phyloP scores from a whole-genome alignment of 331 rosid species.

The Ulmus americana region DNA sequence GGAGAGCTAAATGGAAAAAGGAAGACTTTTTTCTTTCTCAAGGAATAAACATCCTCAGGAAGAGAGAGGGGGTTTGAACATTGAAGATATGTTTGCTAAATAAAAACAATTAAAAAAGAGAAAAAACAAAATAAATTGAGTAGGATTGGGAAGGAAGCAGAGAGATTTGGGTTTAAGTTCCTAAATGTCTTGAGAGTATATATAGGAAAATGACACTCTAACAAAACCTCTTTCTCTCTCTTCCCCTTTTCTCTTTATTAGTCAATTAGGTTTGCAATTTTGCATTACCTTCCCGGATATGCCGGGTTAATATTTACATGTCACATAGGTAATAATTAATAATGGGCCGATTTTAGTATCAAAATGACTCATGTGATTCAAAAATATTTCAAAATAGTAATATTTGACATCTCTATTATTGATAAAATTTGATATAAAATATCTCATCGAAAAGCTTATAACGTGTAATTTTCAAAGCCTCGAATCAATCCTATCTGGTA shows the following conservation, averaged over 20 bases:
- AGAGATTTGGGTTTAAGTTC: conserved; percentile 25
- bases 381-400: no score
- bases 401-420: no score
- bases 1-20: conserved; percentile 20
- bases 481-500: no score
- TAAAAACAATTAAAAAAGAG: conserved; percentile 3
- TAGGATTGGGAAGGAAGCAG: conserved; percentile 18
- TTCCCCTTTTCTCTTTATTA: neutral
- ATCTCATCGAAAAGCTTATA: no score
- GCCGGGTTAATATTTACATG: no score
- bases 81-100: neutral
- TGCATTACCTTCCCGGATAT: conserved; percentile 13
- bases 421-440: no score
- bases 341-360: no score
- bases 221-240: conserved; percentile 25
- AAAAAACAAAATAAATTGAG: conserved; percentile 16
- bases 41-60: conserved; percentile 43
- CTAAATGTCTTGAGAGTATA: conserved; percentile 53
- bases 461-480: no score
- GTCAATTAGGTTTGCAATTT: neutral
- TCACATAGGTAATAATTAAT: no score
- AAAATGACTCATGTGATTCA: no score
- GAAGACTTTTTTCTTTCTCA: conserved; percentile 35
- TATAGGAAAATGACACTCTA: conserved; percentile 51
- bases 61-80: conserved; percentile 1